These are phyloP conservation scores for Buddleja alternifolia DNA, from an alignment of 257 asterid species.

Conservation along the genomic window DNA sequence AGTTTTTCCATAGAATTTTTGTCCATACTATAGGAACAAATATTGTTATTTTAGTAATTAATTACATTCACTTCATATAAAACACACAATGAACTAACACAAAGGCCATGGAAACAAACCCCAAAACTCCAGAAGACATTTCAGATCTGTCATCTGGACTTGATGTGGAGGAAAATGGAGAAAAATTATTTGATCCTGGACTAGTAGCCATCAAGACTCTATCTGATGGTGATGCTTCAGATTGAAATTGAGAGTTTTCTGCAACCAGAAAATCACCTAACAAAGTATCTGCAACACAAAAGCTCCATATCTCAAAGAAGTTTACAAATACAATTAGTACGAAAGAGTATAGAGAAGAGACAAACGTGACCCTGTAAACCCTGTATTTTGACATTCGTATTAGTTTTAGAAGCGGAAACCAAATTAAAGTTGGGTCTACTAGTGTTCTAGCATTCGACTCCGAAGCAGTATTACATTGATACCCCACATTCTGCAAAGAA, in stretches of 20 bases:
- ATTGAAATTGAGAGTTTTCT: slow-evolving; percentile 77
- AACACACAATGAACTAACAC: slow-evolving; percentile 24
- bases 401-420: slow-evolving; percentile 12
- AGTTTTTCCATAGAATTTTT: slow-evolving; percentile 82
- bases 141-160: slow-evolving; percentile 62
- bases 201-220: slow-evolving; percentile 46
- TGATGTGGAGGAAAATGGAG: slow-evolving; percentile 44
- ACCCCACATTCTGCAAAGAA: not conserved
- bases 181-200: slow-evolving; percentile 51
- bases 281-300: slow-evolving; percentile 63
- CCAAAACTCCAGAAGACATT: slow-evolving; percentile 51
- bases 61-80: slow-evolving; percentile 5
- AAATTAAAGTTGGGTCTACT: not conserved
- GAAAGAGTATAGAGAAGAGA: slow-evolving; percentile 9
- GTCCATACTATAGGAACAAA: slow-evolving; percentile 58
- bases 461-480: not conserved
- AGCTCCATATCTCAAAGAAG: slow-evolving; percentile 8
- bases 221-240: slow-evolving; percentile 65
- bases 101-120: slow-evolving; percentile 49
- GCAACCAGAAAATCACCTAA: slow-evolving; percentile 88
- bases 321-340: slow-evolving; percentile 5
- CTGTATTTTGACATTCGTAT: not conserved
- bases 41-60: slow-evolving; percentile 21
- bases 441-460: not conserved
- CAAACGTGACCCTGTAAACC: not conserved